Conservation (phyloP, 2,329 filamentous ascomycete species). For the Coniochaeta ligniaria region DNA sequence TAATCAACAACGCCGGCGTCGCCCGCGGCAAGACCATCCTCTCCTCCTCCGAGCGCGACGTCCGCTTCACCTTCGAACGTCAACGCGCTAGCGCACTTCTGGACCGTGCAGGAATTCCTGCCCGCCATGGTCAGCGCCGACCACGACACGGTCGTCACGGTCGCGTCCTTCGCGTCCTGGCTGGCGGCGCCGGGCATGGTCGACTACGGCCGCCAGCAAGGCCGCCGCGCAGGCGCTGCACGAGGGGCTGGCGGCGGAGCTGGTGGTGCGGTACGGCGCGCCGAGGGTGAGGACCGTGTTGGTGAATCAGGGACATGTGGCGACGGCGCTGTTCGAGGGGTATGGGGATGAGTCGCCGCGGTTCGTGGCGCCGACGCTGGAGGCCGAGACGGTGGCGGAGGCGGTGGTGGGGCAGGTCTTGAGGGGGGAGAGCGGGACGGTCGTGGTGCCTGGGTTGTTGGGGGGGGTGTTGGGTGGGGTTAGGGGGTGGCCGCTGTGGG, state of each 20-base stretch:
- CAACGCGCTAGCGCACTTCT: conserved; percentile 62
- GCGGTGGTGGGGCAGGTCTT: conserved; percentile 54
- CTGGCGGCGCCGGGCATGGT: conserved; percentile 54
- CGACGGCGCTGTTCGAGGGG: conserved; percentile 52
- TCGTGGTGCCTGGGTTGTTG: conserved; percentile 44
- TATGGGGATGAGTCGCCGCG: conserved; percentile 40
- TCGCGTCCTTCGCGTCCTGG: conserved; percentile 59
- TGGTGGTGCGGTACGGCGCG: conserved; percentile 53
- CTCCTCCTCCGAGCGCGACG: conserved; percentile 45
- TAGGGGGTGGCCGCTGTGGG: conserved; percentile 55
- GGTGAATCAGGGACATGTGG: conserved; percentile 57
- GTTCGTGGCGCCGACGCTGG: conserved; percentile 46
- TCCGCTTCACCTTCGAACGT: conserved; percentile 65
- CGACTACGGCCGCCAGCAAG: conserved; percentile 62
- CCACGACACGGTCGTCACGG: conserved; percentile 68
- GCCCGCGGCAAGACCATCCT: conserved; percentile 56
- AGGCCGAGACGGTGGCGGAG: conserved; percentile 58
- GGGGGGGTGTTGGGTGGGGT: conserved; percentile 32
- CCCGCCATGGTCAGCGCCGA: conserved; percentile 53
- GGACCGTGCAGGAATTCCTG: conserved; percentile 59
- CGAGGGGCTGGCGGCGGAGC: conserved; percentile 54
- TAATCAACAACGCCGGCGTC: conserved; percentile 68
- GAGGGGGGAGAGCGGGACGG: conserved; percentile 46
- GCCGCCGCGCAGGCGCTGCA: conserved; percentile 61
- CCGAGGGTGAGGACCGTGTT: conserved; percentile 58